phyloP scores from a whole-genome alignment of 352 stramenopile genomes.

The Pythium phragmitis region DNA sequence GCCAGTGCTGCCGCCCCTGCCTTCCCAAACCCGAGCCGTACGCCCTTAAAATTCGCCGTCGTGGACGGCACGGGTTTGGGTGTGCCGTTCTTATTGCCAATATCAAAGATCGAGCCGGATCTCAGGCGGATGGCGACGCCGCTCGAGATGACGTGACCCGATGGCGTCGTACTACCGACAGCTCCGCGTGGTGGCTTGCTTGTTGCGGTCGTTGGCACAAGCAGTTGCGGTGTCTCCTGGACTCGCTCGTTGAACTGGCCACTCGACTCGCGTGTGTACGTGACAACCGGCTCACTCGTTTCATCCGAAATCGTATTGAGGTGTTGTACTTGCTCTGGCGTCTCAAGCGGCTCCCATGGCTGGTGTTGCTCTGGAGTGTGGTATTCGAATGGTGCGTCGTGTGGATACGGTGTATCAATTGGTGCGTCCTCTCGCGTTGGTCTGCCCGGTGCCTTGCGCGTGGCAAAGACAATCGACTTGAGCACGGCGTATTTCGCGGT shows the following conservation, averaged over 20 bases:
- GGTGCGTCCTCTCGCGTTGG: not conserved
- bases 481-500: slow-evolving; percentile 19
- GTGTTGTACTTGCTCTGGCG: too few species aligned
- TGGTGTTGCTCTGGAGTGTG: too few species aligned
- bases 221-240: not conserved
- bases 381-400: not conserved
- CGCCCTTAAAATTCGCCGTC: not conserved
- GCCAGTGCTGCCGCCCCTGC: not conserved
- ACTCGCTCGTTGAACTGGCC: not conserved
- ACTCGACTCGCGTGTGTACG: not conserved
- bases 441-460: not conserved
- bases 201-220: not conserved
- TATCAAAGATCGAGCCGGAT: slow-evolving; percentile 2
- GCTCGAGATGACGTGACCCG: too few species aligned
- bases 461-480: slow-evolving; percentile 22
- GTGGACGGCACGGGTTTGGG: not conserved
- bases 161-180: not conserved
- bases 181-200: not conserved
- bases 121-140: not conserved
- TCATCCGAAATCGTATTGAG: too few species aligned
- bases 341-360: too few species aligned
- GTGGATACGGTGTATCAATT: not conserved
- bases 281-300: too few species aligned
- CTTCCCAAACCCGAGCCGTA: not conserved
- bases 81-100: not conserved